A percentile compares a stretch with the other conserved stretches of the same genome.
These are phyloP conservation scores for Myxozyma udenii DNA, from an alignment of 805 yeast genomes.

Conservation along the genomic window DNA sequence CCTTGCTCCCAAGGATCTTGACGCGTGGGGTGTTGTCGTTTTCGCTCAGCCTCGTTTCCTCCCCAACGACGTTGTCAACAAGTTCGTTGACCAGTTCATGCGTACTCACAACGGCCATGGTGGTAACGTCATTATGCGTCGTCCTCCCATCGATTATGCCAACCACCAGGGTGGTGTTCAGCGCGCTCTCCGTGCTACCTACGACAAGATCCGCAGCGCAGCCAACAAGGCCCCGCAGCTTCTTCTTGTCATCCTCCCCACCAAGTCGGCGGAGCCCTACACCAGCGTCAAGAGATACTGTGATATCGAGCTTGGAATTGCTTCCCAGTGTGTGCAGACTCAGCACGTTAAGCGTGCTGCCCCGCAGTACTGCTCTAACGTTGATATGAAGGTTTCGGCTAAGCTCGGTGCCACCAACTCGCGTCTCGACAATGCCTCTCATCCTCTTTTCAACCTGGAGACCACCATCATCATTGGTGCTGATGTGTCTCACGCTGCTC, in stretches of 20 bases:
- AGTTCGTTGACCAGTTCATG: conserved; percentile 14
- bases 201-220: conserved; percentile 23
- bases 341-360: conserved; percentile 35
- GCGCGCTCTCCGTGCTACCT: conserved; percentile 3
- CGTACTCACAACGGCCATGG: conserved; percentile 16
- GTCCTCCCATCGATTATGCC: conserved; percentile 21
- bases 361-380: conserved; percentile 38
- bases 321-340: conserved; percentile 36
- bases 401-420: conserved; percentile 39
- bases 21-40: conserved; percentile 25
- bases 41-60: conserved; percentile 8
- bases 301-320: conserved; percentile 36
- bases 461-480: conserved; percentile 35
- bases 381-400: conserved; percentile 38
- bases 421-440: conserved; percentile 26
- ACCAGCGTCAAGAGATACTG: conserved; percentile 35
- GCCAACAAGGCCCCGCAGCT: conserved; percentile 30
- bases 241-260: conserved; percentile 33
- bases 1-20: conserved; percentile 11
- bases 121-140: conserved; percentile 5
- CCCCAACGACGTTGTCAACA: conserved; percentile 15
- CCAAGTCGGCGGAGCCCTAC: conserved; percentile 33
- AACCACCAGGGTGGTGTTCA: conserved; percentile 9
- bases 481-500: conserved; percentile 38
- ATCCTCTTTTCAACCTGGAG: conserved; percentile 27